phyloP scores from a whole-genome alignment of 306 rosid genomes.

The Fragaria vesca region DNA sequence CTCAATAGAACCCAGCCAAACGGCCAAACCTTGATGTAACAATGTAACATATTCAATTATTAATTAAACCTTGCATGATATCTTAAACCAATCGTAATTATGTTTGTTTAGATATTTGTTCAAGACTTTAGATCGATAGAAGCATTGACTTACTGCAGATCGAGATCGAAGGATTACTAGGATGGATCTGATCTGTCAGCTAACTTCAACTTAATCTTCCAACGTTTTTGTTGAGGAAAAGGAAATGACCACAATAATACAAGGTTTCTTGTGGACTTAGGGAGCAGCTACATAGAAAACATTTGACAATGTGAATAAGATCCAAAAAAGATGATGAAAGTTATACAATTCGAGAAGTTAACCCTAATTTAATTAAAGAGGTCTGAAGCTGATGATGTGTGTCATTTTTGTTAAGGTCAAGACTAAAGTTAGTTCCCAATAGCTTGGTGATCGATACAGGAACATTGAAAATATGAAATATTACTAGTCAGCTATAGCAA shows the following conservation, averaged over 20 bases:
- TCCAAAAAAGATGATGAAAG: not conserved
- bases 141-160: not conserved
- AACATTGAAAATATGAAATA: not conserved
- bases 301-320: constrained; percentile 5
- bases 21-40: too few relatives aligned
- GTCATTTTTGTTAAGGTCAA: not conserved
- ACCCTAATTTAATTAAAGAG: not conserved
- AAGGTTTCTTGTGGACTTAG: constrained; percentile 22
- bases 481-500: not conserved
- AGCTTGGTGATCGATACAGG: not conserved
- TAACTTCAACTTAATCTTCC: not conserved
- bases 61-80: too few relatives aligned
- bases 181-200: not conserved
- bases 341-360: not conserved
- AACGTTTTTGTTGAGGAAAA: not conserved
- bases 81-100: too few relatives aligned
- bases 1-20: too few relatives aligned
- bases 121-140: not conserved
- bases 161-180: not conserved
- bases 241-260: not conserved
- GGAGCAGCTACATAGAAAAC: not conserved
- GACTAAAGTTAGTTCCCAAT: not conserved
- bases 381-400: not conserved
- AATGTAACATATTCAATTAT: too few relatives aligned
- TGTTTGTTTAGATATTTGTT: too few relatives aligned